Base-by-base conservation (phyloP, 202 grass and related monocot genomes). In the Schoenoplectus tabernaemontani region DNA sequence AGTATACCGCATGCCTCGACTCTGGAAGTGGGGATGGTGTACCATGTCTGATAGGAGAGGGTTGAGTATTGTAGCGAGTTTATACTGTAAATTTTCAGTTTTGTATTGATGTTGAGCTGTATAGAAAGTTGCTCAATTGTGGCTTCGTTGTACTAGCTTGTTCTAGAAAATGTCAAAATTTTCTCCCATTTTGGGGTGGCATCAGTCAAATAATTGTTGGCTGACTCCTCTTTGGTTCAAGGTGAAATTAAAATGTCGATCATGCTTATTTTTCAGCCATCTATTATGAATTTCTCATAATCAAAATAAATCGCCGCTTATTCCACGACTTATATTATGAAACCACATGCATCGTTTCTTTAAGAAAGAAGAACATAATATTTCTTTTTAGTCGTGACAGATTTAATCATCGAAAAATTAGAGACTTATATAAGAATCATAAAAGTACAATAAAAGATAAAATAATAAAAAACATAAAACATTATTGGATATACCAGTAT, bases 1-100 rank as follows among this genome's bases (percentile, higher is more conserved):
- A 88, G 81, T 82, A 79, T 98, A 39, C 96, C 91, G 1, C 83
- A 98, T 74, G 91, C 91, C 16, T 95, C 96, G 4, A 98, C 91
- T 5, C 80, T 98, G 24, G 96, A 98, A 85, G 96, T 98, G 7
- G 91, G 96, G 48, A 98, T 95, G 91, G 83, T 98, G 3, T 98
- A 98, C 65, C 68, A 87, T 91, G 92, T 98, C 57, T 98, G 74
- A 97, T 43, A 16, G 11, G 20, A 38, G 3, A 78, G 12, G 34
- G 9, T n/a, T 19, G 11, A 74, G 44, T 33, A 74, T 74, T 68
- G 41, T 34, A 74, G 70, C 8, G 15, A 74, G 46, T 64, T 30
- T 79, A 61, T 80, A 59, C 17, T 80, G 59, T 80, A 80, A 80
- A 78, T 56, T 16, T 77, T 58, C 47, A 58, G 46, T 78, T 78